Conservation (phyloP, 208 protist species). For the Leishmania tropica region DNA sequence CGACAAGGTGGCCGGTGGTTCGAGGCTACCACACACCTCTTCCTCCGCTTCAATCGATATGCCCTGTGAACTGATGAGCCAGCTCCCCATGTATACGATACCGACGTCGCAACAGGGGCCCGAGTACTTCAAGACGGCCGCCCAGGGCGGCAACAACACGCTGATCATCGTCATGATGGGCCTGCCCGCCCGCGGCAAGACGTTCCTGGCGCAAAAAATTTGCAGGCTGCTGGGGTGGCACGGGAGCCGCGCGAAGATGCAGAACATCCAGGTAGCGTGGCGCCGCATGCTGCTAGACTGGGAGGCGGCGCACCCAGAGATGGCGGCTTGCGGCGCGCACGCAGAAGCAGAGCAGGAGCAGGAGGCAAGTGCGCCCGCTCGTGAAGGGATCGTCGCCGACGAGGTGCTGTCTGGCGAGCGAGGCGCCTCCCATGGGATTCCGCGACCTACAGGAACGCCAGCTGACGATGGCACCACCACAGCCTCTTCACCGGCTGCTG, state of each 20-base stretch:
- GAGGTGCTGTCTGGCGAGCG: background rate
- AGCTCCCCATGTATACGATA: slow-evolving; percentile 56
- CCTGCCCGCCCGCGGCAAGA: slow-evolving; percentile 90
- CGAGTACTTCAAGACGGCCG: slow-evolving; percentile 59
- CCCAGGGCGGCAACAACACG: slow-evolving; percentile 48
- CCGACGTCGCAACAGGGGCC: slow-evolving; percentile 73
- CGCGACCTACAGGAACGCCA: background rate
- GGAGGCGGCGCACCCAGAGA: slow-evolving; percentile 27
- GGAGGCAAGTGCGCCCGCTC: background rate
- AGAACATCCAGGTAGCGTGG: slow-evolving; percentile 83
- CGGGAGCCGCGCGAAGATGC: slow-evolving; percentile 62
- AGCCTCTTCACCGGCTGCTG: background rate
- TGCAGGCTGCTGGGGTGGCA: slow-evolving; percentile 88
- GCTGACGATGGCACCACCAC: background rate
- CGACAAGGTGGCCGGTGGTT: background rate
- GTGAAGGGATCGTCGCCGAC: too few relatives aligned
- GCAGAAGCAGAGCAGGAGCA: background rate
- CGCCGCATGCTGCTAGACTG: slow-evolving; percentile 58
- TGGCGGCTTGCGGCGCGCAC: background rate
- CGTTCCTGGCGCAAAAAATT: slow-evolving; percentile 91
- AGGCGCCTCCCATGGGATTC: background rate
- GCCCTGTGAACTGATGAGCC: slow-evolving; percentile 21
- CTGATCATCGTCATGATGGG: slow-evolving; percentile 90
- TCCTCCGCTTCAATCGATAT: slow-evolving; percentile 11
- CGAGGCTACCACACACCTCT: background rate